Conservation (phyloP, 768 basidiomycete species). For the Leucocoprinus leucothites region DNA sequence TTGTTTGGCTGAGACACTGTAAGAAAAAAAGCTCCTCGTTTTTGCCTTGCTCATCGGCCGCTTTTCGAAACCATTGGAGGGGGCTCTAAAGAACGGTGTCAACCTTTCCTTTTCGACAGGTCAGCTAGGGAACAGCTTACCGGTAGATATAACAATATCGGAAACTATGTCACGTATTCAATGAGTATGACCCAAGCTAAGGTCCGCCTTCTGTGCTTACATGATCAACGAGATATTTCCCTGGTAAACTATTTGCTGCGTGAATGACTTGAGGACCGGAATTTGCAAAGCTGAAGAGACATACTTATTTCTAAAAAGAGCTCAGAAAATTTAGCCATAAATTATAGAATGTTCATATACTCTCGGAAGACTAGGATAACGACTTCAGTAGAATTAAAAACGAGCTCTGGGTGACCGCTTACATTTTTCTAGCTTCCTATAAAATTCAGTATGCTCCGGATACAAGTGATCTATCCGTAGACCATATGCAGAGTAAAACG, state of each 20-base stretch:
- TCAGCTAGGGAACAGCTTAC: slow-evolving; percentile 5
- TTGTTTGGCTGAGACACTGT: slow-evolving; percentile 20
- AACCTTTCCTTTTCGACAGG: neutral
- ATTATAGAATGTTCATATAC: neutral
- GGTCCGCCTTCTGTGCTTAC: neutral
- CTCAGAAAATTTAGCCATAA: neutral
- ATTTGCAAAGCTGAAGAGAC: neutral
- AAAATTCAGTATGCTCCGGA: slow-evolving; percentile 17
- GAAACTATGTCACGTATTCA: slow-evolving; percentile 1
- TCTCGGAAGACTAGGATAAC: neutral
- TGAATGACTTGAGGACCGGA: neutral
- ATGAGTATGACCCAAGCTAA: too few relatives aligned
- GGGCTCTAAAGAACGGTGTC: slow-evolving; percentile 15
- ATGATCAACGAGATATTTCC: slow-evolving; percentile 7
- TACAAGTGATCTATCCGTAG: slow-evolving; percentile 18
- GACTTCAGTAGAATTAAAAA: too few relatives aligned
- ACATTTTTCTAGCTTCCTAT: slow-evolving; percentile 12
- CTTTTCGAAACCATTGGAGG: slow-evolving; percentile 27
- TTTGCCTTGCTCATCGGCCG: slow-evolving; percentile 19
- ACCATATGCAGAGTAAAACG: slow-evolving; percentile 21
- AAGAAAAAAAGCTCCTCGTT: slow-evolving; percentile 19
- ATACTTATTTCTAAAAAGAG: neutral
- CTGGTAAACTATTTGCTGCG: slow-evolving; percentile 7
- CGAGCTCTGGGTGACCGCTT: too few relatives aligned
- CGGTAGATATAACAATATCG: slow-evolving; percentile 11